These are phyloP conservation scores for Fallopia convolvulus DNA, from an alignment of 148 eudicot species.

Conservation along the genomic window DNA sequence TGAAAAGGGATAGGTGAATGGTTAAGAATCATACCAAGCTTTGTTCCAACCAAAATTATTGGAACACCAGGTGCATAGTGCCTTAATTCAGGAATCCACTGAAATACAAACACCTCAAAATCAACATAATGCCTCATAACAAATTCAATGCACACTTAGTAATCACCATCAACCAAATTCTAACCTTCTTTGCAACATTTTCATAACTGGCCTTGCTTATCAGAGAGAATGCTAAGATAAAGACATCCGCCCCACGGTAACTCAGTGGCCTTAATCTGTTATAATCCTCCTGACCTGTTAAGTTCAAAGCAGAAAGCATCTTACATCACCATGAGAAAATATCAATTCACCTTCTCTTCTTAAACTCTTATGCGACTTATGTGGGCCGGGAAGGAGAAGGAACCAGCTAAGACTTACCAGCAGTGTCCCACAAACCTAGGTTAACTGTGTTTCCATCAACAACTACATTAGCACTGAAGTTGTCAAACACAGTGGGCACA, in stretches of 20 bases:
- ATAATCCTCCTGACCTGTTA: constrained; percentile 54
- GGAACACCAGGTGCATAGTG: constrained; percentile 89
- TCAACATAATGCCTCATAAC: not conserved
- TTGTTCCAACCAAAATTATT: constrained; percentile 80
- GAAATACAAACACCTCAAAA: constrained; percentile 19
- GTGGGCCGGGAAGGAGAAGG: not conserved
- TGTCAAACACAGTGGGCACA: constrained; percentile 95
- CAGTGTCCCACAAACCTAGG: constrained; percentile 98
- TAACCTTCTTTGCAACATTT: constrained; percentile 54
- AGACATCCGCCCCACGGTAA: constrained; percentile 64
- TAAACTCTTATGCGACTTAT: no score
- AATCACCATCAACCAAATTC: not conserved
- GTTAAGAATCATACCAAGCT: constrained; percentile 43
- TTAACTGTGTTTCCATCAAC: constrained; percentile 94
- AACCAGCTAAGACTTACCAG: constrained; percentile 41
- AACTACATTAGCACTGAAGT: constrained; percentile 98
- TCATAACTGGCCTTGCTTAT: constrained; percentile 67
- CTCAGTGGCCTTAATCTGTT: constrained; percentile 59
- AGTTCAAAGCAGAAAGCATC: not conserved
- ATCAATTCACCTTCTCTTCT: not conserved
- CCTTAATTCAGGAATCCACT: constrained; percentile 89
- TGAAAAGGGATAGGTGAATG: not conserved
- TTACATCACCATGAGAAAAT: not conserved
- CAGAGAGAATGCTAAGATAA: constrained; percentile 50
- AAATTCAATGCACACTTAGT: not conserved